Conservation (phyloP, 108 stramenopile species). For the Ochromonas danica region DNA sequence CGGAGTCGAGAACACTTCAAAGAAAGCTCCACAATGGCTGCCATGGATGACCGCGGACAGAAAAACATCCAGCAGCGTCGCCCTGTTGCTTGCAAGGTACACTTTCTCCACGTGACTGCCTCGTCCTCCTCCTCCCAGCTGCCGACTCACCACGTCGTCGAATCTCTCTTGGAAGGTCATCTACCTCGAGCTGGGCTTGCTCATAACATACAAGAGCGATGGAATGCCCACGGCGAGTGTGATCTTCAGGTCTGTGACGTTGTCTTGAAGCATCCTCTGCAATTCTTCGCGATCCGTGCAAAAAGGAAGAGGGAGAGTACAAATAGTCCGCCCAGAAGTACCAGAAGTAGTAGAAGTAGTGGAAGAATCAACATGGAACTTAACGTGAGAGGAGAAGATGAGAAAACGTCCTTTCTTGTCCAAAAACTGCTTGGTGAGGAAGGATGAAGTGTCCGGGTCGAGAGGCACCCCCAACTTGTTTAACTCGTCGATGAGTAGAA, state of each 20-base stretch:
- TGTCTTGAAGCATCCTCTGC: not conserved
- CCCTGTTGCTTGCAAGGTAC: not conserved
- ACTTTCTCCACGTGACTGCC: not conserved
- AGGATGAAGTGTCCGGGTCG: not conserved
- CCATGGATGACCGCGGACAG: not conserved
- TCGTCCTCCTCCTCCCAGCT: not conserved
- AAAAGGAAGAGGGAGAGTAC: not conserved
- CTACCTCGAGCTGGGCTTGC: not conserved
- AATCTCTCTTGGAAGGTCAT: not conserved
- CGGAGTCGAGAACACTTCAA: not conserved
- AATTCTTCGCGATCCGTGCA: not conserved
- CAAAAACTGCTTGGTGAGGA: not conserved
- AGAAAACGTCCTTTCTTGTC: conserved; percentile 5
- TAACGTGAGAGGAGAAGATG: not conserved
- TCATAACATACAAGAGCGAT: not conserved
- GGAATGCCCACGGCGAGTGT: conserved; percentile 8
- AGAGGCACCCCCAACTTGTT: conserved; percentile 5
- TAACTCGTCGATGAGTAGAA: not conserved
- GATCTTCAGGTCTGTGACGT: not conserved
- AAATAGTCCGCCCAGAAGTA: not conserved
- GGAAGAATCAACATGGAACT: not conserved
- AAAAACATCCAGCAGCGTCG: not conserved
- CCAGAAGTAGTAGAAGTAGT: not conserved
- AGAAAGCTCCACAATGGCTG: not conserved
- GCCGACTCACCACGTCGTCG: not conserved